Conservation (phyloP, 306 rosid species). For the Calophaca sinica region DNA sequence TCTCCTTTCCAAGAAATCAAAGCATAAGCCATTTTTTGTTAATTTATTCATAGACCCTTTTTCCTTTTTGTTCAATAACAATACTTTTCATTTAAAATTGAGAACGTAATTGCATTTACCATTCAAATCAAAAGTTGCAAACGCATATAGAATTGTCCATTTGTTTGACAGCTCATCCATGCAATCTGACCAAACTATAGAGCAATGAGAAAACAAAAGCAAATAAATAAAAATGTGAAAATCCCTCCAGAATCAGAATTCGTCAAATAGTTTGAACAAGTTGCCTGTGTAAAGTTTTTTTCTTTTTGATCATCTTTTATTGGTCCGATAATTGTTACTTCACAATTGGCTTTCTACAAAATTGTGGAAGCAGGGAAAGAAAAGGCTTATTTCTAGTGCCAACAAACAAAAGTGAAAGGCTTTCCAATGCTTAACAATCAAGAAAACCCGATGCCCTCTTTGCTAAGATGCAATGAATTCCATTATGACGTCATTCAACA, state of each 20-base stretch:
- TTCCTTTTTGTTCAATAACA: neutral
- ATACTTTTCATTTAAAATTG: neutral
- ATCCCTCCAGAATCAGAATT: neutral
- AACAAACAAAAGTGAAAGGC: constrained; percentile 49
- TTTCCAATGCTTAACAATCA: constrained; percentile 67
- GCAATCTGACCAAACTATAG: constrained; percentile 39
- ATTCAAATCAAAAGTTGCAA: constrained; percentile 43
- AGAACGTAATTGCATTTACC: constrained; percentile 24
- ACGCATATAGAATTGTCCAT: constrained; percentile 50
- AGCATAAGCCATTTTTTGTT: constrained; percentile 3
- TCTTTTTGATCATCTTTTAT: constrained; percentile 2
- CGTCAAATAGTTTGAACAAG: constrained; percentile 39
- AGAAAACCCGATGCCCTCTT: constrained; percentile 51
- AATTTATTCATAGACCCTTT: constrained; percentile 23
- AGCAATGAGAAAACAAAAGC: neutral
- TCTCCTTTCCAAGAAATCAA: constrained; percentile 41
- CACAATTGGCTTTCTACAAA: constrained; percentile 49
- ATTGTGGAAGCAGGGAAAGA: constrained; percentile 45
- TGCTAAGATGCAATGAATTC: constrained; percentile 8
- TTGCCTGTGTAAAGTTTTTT: constrained; percentile 33
- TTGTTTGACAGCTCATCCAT: constrained; percentile 43
- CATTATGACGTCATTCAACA: constrained; percentile 3
- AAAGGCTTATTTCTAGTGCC: constrained; percentile 48
- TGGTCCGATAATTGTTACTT: constrained; percentile 39
- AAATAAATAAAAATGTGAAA: constrained; percentile 17